These are phyloP conservation scores for Penstemon eatonii DNA, from an alignment of 257 asterid species.

Conservation along the genomic window DNA sequence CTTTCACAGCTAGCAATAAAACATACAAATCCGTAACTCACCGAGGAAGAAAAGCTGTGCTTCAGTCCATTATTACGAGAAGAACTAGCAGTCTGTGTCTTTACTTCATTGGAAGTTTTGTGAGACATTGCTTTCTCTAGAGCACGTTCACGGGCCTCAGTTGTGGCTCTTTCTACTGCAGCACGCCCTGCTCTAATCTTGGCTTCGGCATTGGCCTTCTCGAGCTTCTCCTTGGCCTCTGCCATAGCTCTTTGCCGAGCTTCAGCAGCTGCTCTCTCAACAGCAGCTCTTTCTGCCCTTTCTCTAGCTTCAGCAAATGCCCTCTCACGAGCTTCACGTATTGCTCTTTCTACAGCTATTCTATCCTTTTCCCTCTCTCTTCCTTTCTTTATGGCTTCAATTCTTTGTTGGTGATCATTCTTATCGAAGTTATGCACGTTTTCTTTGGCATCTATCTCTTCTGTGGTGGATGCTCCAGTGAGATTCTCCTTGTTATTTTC, in stretches of 20 bases:
- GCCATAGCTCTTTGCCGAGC: constrained; percentile 67
- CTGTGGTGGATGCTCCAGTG: constrained; percentile 27
- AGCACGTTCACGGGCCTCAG: constrained; percentile 98
- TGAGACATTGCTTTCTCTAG: constrained; percentile 79
- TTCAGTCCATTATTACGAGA: constrained; percentile 59
- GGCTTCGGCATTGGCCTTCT: constrained; percentile 58
- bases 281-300: constrained; percentile 91
- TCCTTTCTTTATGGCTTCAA: constrained; percentile 67
- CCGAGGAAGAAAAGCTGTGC: constrained; percentile 88
- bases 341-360: constrained; percentile 84
- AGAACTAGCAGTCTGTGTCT: constrained; percentile 49
- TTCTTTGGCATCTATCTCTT: constrained; percentile 44
- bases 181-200: constrained; percentile 91
- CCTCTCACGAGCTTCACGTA: constrained; percentile 96
- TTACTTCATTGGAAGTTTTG: constrained; percentile 49
- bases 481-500: constrained; percentile 39
- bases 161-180: constrained; percentile 94
- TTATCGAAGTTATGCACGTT: constrained; percentile 33
- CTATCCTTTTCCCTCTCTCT: constrained; percentile 78
- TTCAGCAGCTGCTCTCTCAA: constrained; percentile 82
- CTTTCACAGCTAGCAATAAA: constrained; percentile 18
- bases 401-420: constrained; percentile 45
- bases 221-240: constrained; percentile 69
- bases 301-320: constrained; percentile 94
- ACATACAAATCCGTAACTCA: constrained; percentile 40